phyloP scores from a whole-genome alignment of 2,329 filamentous ascomycete species.

The Alternaria brassicicola region DNA sequence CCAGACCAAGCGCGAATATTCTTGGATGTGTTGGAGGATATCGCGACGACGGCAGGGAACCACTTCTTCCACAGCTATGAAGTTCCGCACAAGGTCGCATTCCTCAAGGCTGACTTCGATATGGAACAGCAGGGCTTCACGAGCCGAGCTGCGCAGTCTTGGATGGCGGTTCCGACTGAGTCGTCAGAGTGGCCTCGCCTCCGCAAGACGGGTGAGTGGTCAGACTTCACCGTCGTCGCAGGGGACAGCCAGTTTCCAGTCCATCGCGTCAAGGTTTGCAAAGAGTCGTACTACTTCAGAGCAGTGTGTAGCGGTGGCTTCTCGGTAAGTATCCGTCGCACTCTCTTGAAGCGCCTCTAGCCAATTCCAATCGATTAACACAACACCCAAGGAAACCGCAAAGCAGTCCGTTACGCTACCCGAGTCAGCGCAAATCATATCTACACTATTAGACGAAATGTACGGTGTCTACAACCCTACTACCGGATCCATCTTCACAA shows the following conservation, averaged over 20 bases:
- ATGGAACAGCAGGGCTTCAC: constrained; percentile 20
- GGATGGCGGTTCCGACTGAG: constrained; percentile 5
- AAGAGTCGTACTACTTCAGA: constrained; percentile 25
- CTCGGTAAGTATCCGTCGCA: too few species aligned
- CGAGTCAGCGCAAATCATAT: constrained; percentile 19
- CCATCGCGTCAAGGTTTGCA: constrained; percentile 29
- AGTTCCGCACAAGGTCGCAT: constrained; percentile 12
- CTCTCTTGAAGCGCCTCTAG: too few species aligned
- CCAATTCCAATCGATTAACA: too few species aligned
- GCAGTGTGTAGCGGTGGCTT: constrained; percentile 27
- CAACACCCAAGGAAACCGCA: too few species aligned
- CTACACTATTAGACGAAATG: constrained; percentile 24
- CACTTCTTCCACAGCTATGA: constrained; percentile 23
- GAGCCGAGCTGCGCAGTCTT: neutral
- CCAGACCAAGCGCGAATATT: constrained; percentile 14
- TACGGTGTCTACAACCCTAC: constrained; percentile 25
- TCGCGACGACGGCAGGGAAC: constrained; percentile 16
- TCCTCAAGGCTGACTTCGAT: constrained; percentile 9
- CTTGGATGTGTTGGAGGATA: constrained; percentile 9
- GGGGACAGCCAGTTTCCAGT: constrained; percentile 21
- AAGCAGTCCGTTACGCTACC: constrained; percentile 17
- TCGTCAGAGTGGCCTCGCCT: constrained; percentile 18
- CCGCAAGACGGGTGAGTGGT: constrained; percentile 22
- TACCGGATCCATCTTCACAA: constrained; percentile 28
- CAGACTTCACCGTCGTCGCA: constrained; percentile 29